Percentiles rank a stretch among this genome's conserved stretches.
These are phyloP conservation scores for Prasinococcaceae sp. DNA, from an alignment of 139 green algal species.

Conservation along the genomic window DNA sequence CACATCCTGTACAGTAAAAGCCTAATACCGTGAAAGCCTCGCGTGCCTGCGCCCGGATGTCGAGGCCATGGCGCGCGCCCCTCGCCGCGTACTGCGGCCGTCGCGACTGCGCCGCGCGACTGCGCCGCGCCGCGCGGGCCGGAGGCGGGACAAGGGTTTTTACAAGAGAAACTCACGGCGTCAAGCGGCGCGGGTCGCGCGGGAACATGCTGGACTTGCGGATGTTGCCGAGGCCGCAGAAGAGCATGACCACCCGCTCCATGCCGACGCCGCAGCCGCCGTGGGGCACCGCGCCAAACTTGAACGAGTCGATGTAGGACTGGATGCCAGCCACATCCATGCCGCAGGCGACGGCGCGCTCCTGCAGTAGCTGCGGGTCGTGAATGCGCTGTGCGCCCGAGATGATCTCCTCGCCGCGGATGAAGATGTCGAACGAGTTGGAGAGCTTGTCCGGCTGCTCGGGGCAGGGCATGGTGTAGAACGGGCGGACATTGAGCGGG, in stretches of 20 bases:
- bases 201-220: slow-evolving; percentile 95
- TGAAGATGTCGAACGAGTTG: slow-evolving; percentile 98
- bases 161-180: slow-evolving; percentile 48
- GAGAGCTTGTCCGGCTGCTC: slow-evolving; percentile 68
- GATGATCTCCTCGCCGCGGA: slow-evolving; percentile 98
- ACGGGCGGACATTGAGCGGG: slow-evolving; percentile 53
- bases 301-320: slow-evolving; percentile 92
- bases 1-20: not conserved
- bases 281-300: slow-evolving; percentile 73
- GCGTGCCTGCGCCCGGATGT: not conserved
- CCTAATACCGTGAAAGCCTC: not conserved
- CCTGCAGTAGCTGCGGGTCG: slow-evolving; percentile 67
- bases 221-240: slow-evolving; percentile 92
- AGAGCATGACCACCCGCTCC: slow-evolving; percentile 97
- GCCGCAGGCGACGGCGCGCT: slow-evolving; percentile 23
- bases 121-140: too few species aligned
- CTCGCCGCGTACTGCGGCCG: not conserved
- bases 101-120: too few species aligned
- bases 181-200: slow-evolving; percentile 81
- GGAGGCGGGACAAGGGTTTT: too few species aligned
- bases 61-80: not conserved
- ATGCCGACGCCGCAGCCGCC: slow-evolving; percentile 77
- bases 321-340: slow-evolving; percentile 58
- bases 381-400: slow-evolving; percentile 80
- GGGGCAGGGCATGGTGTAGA: slow-evolving; percentile 96